phyloP scores from a whole-genome alignment of 2,329 filamentous ascomycete species.

The Beauveria medogensis region DNA sequence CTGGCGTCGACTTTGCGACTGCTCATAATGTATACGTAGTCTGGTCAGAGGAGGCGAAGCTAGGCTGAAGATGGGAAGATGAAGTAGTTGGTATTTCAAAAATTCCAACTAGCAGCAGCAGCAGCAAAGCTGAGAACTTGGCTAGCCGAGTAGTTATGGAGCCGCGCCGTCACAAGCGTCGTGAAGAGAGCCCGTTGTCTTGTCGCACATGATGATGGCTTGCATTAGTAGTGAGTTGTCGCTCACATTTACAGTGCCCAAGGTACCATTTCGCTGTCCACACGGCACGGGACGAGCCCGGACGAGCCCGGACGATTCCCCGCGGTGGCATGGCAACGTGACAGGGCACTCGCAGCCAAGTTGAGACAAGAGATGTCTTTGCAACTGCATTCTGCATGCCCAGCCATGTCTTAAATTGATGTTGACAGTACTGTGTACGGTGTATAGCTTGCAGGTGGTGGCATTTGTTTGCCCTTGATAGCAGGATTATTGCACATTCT shows the following conservation, averaged over 20 bases:
- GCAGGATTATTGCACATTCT: neutral
- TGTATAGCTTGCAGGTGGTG: neutral
- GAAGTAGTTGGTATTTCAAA: too few species aligned
- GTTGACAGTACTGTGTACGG: too few species aligned
- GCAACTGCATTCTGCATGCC: neutral
- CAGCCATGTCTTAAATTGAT: neutral
- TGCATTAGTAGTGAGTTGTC: too few species aligned
- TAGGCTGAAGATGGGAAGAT: neutral
- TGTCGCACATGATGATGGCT: too few species aligned
- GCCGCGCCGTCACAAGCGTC: too few species aligned
- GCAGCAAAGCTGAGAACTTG: neutral
- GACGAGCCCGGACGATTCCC: neutral
- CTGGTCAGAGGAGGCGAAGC: neutral
- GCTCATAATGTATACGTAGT: neutral
- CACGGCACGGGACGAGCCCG: too few species aligned
- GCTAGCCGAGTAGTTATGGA: too few species aligned
- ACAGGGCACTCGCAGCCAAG: neutral
- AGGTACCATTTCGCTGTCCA: neutral
- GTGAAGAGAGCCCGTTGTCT: too few species aligned
- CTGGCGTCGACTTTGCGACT: neutral
- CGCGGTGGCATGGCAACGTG: neutral
- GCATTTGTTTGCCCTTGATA: neutral
- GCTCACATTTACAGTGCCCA: too few species aligned
- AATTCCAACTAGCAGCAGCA: neutral
- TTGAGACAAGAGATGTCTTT: neutral